phyloP scores from a whole-genome alignment of 345 rosid genomes.

The Excoecaria cochinchinensis region DNA sequence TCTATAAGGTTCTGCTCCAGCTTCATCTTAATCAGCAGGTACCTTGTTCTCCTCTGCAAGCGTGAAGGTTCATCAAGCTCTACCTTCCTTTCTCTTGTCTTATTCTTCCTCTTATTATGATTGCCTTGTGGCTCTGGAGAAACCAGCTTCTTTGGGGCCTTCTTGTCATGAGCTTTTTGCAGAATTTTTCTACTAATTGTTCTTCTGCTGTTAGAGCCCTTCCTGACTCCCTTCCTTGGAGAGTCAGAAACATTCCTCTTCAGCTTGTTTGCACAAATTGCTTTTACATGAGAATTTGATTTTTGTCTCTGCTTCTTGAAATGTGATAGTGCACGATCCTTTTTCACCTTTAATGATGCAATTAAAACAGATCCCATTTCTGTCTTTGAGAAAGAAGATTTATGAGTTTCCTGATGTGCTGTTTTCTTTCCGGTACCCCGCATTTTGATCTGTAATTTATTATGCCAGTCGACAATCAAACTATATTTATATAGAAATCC shows the following conservation, averaged over 20 bases:
- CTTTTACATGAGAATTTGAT: constrained; percentile 31
- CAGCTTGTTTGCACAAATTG: constrained; percentile 22
- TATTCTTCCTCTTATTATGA: constrained; percentile 46
- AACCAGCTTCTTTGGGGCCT: constrained; percentile 32
- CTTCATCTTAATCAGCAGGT: constrained; percentile 87
- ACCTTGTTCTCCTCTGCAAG: constrained; percentile 87
- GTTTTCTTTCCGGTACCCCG: constrained; percentile 28
- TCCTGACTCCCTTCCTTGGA: constrained; percentile 27
- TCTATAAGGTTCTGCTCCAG: constrained; percentile 96
- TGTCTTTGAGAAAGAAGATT: constrained; percentile 32
- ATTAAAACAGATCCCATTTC: constrained; percentile 44
- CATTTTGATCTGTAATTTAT: constrained; percentile 37
- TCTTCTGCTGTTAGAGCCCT: constrained; percentile 24
- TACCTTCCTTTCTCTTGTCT: constrained; percentile 39
- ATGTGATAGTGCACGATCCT: constrained; percentile 25
- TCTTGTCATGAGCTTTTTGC: constrained; percentile 25
- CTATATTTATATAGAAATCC: background rate
- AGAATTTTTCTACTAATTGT: constrained; percentile 13
- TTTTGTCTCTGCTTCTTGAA: constrained; percentile 28
- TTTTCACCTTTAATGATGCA: constrained; percentile 41
- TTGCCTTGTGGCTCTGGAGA: constrained; percentile 25
- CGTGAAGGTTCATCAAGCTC: constrained; percentile 72
- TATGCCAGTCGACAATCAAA: background rate
- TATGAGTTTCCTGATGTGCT: constrained; percentile 27
- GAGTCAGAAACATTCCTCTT: constrained; percentile 26